Percentiles rank a stretch among this genome's conserved stretches.
Conservation (phyloP, 2,329 filamentous ascomycete species). For the Paecilomyces dactylethromorphus region DNA sequence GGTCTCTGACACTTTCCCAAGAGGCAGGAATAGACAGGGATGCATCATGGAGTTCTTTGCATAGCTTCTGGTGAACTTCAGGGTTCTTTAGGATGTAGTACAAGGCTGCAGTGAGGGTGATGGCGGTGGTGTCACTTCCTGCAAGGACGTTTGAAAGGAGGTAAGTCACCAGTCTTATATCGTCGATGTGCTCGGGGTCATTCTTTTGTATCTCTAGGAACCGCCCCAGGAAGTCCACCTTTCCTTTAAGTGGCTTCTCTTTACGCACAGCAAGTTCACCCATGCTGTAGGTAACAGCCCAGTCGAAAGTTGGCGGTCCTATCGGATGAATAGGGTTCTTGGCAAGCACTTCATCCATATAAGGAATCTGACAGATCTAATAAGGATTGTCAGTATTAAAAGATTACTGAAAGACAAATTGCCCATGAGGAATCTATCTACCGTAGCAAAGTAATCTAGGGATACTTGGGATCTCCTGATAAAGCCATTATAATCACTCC, state of each 20-base stretch:
- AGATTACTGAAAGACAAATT: not conserved
- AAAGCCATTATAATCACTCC: conserved; percentile 12
- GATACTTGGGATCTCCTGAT: conserved; percentile 9
- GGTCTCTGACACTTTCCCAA: conserved; percentile 3
- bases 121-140: conserved; percentile 29
- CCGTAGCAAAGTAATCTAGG: conserved; percentile 16
- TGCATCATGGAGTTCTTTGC: conserved; percentile 14
- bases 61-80: conserved; percentile 14
- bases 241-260: not conserved
- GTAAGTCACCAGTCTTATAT: conserved; percentile 10
- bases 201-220: conserved; percentile 13
- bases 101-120: conserved; percentile 22
- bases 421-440: not conserved
- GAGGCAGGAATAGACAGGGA: conserved; percentile 8
- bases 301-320: conserved; percentile 6
- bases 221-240: conserved; percentile 13
- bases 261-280: conserved; percentile 4
- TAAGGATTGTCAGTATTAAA: not conserved
- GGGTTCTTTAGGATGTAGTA: conserved; percentile 24
- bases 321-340: conserved; percentile 3
- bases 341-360: conserved; percentile 12
- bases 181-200: conserved; percentile 11
- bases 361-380: conserved; percentile 6
- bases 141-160: conserved; percentile 20
- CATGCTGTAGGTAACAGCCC: conserved; percentile 7